Conservation (phyloP, 2,329 filamentous ascomycete species). For the Leptographium wingfieldii region DNA sequence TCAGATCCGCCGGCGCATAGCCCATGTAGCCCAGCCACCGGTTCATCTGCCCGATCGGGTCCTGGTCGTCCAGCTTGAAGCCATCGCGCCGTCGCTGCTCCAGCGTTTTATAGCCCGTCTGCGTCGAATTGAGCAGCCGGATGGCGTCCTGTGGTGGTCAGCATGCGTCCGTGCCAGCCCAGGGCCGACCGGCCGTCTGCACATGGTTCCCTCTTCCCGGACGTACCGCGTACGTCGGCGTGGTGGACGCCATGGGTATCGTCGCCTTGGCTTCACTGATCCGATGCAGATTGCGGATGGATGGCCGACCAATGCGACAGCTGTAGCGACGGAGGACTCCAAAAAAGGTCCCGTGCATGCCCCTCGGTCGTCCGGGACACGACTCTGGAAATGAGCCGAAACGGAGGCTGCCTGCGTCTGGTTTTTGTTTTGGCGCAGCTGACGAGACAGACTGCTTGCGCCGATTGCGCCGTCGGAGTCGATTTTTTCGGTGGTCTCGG, state of each 20-base stretch:
- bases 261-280: background rate
- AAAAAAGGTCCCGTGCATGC: background rate
- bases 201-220: background rate
- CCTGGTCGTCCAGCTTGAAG: slow-evolving; percentile 42
- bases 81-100: slow-evolving; percentile 68
- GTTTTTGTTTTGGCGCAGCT: too few relatives aligned
- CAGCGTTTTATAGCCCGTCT: slow-evolving; percentile 74
- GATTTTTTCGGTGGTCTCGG: background rate
- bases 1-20: slow-evolving; percentile 46
- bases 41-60: slow-evolving; percentile 63
- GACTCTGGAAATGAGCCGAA: background rate
- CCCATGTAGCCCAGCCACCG: slow-evolving; percentile 67
- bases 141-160: slow-evolving; percentile 58
- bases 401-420: background rate
- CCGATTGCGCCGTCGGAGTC: background rate
- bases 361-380: background rate
- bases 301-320: background rate
- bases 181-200: background rate
- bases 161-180: background rate
- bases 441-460: background rate
- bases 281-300: background rate
- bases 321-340: background rate
- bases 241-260: background rate
- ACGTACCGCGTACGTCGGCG: slow-evolving; percentile 1
- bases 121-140: slow-evolving; percentile 73